phyloP scores from a whole-genome alignment of 176 grass and related monocot genomes.

The Puya raimondii region DNA sequence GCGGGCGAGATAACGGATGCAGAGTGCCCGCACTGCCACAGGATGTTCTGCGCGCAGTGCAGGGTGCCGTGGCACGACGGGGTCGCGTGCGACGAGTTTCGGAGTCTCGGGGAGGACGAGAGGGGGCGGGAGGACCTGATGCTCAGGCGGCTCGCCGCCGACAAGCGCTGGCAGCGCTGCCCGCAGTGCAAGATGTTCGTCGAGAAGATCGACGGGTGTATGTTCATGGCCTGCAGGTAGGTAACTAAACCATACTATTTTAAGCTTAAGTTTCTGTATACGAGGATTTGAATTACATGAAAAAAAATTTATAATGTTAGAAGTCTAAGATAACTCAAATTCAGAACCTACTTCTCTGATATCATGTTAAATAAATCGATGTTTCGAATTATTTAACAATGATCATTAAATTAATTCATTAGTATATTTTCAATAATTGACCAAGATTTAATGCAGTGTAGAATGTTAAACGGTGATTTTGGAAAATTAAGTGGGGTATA shows the following conservation, averaged over 20 bases:
- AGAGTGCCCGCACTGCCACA: constrained; percentile 50
- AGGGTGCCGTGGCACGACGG: constrained; percentile 65
- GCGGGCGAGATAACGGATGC: constrained; percentile 8
- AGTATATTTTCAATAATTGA: neutral
- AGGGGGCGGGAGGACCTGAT: constrained; percentile 10
- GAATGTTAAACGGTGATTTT: neutral
- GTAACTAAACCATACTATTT: neutral
- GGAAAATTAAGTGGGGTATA: no score
- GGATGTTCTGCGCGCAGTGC: constrained; percentile 57
- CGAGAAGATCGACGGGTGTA: constrained; percentile 15
- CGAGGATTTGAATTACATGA: no score
- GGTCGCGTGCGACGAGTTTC: constrained; percentile 16
- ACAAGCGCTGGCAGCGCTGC: constrained; percentile 10
- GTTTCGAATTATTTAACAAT: no score
- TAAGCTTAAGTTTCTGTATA: no score
- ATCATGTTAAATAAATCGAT: no score
- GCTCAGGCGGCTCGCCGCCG: constrained; percentile 2
- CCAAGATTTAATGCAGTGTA: constrained; percentile 8
- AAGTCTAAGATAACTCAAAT: no score
- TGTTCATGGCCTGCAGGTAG: constrained; percentile 18
- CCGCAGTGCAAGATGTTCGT: constrained; percentile 20
- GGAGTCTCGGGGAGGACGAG: constrained; percentile 27
- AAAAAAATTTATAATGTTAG: no score
- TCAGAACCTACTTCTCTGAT: no score
- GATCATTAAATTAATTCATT: neutral